Base-by-base conservation (phyloP, 2,329 filamentous ascomycete genomes). In the Ophiostoma sp. region DNA sequence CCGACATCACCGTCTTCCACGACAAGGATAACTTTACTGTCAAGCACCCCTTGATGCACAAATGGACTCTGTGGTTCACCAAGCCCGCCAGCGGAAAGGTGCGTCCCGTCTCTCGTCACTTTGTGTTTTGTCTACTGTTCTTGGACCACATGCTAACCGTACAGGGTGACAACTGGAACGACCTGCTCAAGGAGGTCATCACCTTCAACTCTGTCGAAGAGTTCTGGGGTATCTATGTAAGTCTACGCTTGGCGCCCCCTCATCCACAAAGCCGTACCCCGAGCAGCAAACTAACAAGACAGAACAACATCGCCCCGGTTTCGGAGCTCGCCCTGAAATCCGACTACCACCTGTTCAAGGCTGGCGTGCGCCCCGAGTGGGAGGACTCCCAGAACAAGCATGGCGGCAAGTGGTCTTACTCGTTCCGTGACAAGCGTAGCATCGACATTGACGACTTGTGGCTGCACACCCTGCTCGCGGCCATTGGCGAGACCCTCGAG, bases 301-400 rank as follows among this genome's bases (percentile, higher is more conserved):
- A 99, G 96, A 99, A 99, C 87, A 99, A 99, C 81, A 97, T 99
- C 80, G 93, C 94, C 68, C 90, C 94, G 62, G 94, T 96, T 76
- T 97, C 94, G 76, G 93, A 98, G 77, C 90, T 99, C 62, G 92
- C 94, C 64, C 89, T 96, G 78, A 99, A 99, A 85, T 97, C 95
- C 78, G 95, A 99, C 81, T 99, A 99, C 83, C 96, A 99, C 79
- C 91, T 99, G 64, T 99, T 99, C 90, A 99, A 99, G 86, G 90
- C 90, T 76, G 94, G 94, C 74, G 92, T 99, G 73, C 92, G 95
- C 74, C 95, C 95, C 48, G 96, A 99, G 83, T 99, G 95, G 95
- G 95, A 99, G 82, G 95, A 99, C 79, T 86, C 88, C 35, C 93
- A 98, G 84, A 99, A 99, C 85, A 99, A 98, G 87, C 93, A 98